Base-by-base conservation (phyloP, 2,329 filamentous ascomycete species). In the Eutypa lata region DNA sequence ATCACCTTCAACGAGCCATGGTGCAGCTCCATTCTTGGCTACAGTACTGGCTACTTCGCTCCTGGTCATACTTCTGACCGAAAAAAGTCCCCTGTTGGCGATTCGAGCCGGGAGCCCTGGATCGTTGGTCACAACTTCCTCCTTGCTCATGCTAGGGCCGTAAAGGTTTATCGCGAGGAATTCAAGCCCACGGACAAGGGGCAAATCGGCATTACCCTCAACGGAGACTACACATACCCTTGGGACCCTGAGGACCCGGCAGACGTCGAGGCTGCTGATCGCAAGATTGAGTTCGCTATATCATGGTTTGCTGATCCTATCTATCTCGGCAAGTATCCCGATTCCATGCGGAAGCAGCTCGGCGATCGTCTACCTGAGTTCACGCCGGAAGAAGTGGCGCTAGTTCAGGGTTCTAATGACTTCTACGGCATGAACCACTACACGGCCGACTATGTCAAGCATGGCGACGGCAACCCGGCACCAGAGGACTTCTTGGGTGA, bases 351-450 rank as follows among this genome's bases (percentile, higher is more conserved):
- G 53, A 83, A 84, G 68, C 90, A 95, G 75, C 84, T 95, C 18
- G 90, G 90, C 52, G 79, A 87, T 67, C 84, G 90, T 14, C 80
- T 95, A 47, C 91, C 91, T 5, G 75, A 77, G 44, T 94, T 89
- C 70, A 91, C 88, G 0, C 71, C 79, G 0, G 88, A 90, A 60
- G 90, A 96, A 67, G 71, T 77, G 22, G 82, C 82, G 2, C 76
- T 94, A n/a, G 84, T 96, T 45, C 79, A 87, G 65, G 90, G 89
- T n/a, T 90, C 87, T 67, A 94, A 94, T 70, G 91, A 95, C 76
- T 95, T 95, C 73, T 95, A 95, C 71, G 91, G 90, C 70, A 93
- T 93, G 89, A 95, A 96, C 77, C 88, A 91, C 78, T 96, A 96
- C 77, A 92, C 89, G 48, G 88, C 90, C 66, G 90, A 94, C 78